Conservation (phyloP, 371 early-diverging fungal species). For the Mucor piriformis region DNA sequence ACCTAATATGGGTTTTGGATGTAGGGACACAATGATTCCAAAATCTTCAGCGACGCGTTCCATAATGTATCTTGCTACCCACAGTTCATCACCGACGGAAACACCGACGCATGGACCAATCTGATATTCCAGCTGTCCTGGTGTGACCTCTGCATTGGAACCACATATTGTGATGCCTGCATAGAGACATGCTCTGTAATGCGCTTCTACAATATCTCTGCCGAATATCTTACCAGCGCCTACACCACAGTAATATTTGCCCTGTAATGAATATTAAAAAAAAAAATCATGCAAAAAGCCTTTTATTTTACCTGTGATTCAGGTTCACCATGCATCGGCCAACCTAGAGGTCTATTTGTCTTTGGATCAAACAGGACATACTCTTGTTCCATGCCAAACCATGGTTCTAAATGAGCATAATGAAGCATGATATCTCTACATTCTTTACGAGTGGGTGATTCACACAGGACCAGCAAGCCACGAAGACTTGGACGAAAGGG, state of each 20-base stretch:
- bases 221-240: conserved; percentile 58
- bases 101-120: conserved; percentile 56
- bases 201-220: conserved; percentile 63
- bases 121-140: conserved; percentile 57
- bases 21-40: conserved; percentile 45
- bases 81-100: conserved; percentile 52
- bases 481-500: conserved; percentile 59
- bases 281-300: background rate
- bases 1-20: conserved; percentile 56
- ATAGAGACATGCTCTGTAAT: conserved; percentile 63
- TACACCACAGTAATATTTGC: conserved; percentile 64
- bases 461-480: conserved; percentile 62
- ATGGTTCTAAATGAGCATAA: conserved; percentile 49
- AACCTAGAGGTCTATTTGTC: conserved; percentile 42
- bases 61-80: conserved; percentile 52
- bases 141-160: conserved; percentile 55
- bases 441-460: conserved; percentile 52
- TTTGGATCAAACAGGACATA: conserved; percentile 57
- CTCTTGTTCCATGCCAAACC: conserved; percentile 68
- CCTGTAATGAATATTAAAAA: conserved; percentile 11
- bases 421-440: conserved; percentile 47
- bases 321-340: conserved; percentile 55
- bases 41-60: conserved; percentile 57
- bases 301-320: conserved; percentile 42
- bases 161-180: conserved; percentile 54